phyloP scores from a whole-genome alignment of 331 rosid species.

The Acacia concinna region DNA sequence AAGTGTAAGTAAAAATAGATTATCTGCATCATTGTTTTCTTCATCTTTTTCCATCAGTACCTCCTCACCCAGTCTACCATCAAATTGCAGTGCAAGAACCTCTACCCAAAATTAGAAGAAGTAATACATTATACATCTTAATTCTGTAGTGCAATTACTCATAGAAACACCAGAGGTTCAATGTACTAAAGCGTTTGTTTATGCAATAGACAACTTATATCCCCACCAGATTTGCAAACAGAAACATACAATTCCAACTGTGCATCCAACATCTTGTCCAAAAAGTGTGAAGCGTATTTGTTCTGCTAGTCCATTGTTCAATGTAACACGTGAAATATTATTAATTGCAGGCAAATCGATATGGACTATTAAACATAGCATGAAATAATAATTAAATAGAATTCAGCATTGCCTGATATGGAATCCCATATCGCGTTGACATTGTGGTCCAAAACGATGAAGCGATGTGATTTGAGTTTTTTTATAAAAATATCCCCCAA shows the following conservation, averaged over 20 bases:
- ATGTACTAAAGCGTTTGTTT: neutral
- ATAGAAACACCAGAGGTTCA: neutral
- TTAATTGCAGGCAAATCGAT: neutral
- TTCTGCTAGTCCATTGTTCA: neutral
- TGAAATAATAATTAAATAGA: neutral
- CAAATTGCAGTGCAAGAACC: neutral
- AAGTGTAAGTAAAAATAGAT: neutral
- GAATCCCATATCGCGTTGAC: neutral
- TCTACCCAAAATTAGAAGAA: slow-evolving; percentile 15
- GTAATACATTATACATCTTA: neutral
- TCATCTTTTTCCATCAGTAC: neutral
- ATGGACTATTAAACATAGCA: neutral
- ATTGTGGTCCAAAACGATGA: neutral
- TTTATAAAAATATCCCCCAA: neutral
- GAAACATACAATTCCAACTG: neutral
- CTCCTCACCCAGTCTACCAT: neutral
- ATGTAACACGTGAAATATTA: neutral
- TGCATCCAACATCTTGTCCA: neutral
- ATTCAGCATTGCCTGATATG: neutral
- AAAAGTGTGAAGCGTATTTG: neutral
- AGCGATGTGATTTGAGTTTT: neutral
- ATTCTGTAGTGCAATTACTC: slow-evolving; percentile 3
- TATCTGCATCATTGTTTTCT: neutral
- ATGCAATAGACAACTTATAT: neutral
- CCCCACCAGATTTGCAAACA: neutral